Evolutionary conservation across 768 basidiomycete species (phyloP).

Genomic region (Suillus ampliporus): DNA sequence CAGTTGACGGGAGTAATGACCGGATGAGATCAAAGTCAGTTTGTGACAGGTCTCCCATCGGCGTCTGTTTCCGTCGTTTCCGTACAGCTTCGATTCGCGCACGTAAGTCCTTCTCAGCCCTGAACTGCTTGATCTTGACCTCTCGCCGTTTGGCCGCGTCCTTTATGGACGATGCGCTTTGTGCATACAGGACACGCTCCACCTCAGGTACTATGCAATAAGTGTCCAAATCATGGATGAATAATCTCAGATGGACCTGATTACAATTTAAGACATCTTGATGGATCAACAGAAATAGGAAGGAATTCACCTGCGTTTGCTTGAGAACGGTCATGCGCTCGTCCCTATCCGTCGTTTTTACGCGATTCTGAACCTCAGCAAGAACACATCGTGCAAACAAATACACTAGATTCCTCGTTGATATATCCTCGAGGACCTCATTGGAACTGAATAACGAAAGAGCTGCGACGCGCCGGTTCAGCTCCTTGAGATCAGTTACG

Average conservation of each 20-base stretch:
- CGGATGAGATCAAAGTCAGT: slow-evolving; percentile 69
- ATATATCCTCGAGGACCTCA: slow-evolving; percentile 81
- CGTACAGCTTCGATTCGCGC: slow-evolving; percentile 66
- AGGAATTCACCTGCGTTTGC: slow-evolving; percentile 59
- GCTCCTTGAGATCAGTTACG: slow-evolving; percentile 57
- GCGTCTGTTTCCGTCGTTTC: slow-evolving; percentile 53
- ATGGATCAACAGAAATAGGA: slow-evolving; percentile 1
- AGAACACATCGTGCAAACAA: slow-evolving; percentile 72
- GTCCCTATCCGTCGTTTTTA: slow-evolving; percentile 57
- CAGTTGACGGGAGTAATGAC: slow-evolving; percentile 57
- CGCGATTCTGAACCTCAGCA: slow-evolving; percentile 68
- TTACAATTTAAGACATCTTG: not conserved
- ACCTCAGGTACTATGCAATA: slow-evolving; percentile 70
- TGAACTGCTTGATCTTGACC: slow-evolving; percentile 89
- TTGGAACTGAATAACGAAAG: slow-evolving; percentile 84
- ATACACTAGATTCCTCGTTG: slow-evolving; percentile 77
- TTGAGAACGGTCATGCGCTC: slow-evolving; percentile 62
- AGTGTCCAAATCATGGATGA: slow-evolving; percentile 56
- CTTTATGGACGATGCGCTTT: slow-evolving; percentile 49
- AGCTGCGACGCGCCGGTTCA: slow-evolving; percentile 58
- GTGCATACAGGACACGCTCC: slow-evolving; percentile 61
- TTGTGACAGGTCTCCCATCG: slow-evolving; percentile 37
- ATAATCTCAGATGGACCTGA: slow-evolving; percentile 56
- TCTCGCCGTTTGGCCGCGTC: slow-evolving; percentile 81
- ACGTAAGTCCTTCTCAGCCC: slow-evolving; percentile 82